Evolutionary conservation across 495 filamentous ascomycete genomes (phyloP).

Genomic region (Terfezia boudieri): DNA sequence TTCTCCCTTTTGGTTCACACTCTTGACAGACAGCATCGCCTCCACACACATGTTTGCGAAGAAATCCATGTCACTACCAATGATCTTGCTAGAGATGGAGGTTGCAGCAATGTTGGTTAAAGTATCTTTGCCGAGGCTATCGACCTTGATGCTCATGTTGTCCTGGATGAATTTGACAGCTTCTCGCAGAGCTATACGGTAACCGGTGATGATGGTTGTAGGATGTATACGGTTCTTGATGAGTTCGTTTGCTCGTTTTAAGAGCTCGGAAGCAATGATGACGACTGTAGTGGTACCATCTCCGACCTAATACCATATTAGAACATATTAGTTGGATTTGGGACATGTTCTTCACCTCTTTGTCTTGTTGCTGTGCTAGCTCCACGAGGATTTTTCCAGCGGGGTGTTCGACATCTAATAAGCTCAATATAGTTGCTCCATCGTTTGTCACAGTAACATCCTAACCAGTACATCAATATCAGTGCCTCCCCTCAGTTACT

Average conservation of each 20-base stretch:
- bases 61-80: conserved; percentile 87
- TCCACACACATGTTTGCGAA: conserved; percentile 94
- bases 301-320: conserved; percentile 36
- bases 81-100: conserved; percentile 98
- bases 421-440: conserved; percentile 81
- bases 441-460: conserved; percentile 99
- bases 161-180: conserved; percentile 98
- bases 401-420: conserved; percentile 92
- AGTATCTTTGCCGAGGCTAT: conserved; percentile 68
- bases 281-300: conserved; percentile 98
- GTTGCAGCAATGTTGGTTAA: conserved; percentile 92
- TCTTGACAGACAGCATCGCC: conserved; percentile 87
- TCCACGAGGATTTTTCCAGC: conserved; percentile 97
- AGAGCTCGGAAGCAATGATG: conserved; percentile 85
- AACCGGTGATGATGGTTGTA: conserved; percentile 97
- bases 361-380: conserved; percentile 94
- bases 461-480: conserved; percentile 25
- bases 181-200: conserved; percentile 82
- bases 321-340: background rate
- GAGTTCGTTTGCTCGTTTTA: conserved; percentile 85
- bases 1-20: conserved; percentile 70
- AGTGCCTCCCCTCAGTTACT: conserved; percentile 3
- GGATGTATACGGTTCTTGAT: conserved; percentile 99
- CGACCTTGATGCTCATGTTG: conserved; percentile 87
- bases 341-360: conserved; percentile 36